phyloP scores from a whole-genome alignment of 2,329 filamentous ascomycete genomes.

The Amylocarpus encephaloides region DNA sequence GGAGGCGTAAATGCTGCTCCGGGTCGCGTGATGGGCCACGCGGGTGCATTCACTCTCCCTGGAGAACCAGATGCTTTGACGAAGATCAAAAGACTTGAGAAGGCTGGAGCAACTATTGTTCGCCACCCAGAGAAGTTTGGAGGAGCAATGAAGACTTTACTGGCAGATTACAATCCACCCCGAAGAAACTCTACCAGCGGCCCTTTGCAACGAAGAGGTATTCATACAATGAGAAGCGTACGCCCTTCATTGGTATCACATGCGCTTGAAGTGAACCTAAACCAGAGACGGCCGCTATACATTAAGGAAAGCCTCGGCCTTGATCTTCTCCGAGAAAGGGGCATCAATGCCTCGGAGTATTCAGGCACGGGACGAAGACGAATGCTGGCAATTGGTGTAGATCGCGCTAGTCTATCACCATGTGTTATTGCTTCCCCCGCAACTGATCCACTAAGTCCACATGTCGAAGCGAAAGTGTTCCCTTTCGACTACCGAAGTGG shows the following conservation, averaged over 20 bases:
- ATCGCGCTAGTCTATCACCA: slow-evolving; percentile 55
- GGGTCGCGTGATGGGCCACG: slow-evolving; percentile 70
- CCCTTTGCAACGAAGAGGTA: slow-evolving; percentile 41
- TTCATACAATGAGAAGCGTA: slow-evolving; percentile 42
- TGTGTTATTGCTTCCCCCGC: slow-evolving; percentile 55
- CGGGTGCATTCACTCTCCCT: slow-evolving; percentile 63
- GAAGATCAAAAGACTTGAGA: slow-evolving; percentile 62
- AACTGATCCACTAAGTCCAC: slow-evolving; percentile 34
- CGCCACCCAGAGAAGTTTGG: slow-evolving; percentile 74
- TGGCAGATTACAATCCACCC: slow-evolving; percentile 38
- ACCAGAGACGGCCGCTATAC: slow-evolving; percentile 47
- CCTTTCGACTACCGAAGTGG: slow-evolving; percentile 54
- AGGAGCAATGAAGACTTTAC: slow-evolving; percentile 55
- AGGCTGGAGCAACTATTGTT: slow-evolving; percentile 62
- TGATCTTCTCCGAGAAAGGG: slow-evolving; percentile 47
- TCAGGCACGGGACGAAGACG: slow-evolving; percentile 35
- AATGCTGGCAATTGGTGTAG: slow-evolving; percentile 58
- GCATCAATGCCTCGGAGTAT: slow-evolving; percentile 38
- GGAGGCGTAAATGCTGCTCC: slow-evolving; percentile 58
- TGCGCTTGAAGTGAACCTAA: background rate
- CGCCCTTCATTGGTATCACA: background rate
- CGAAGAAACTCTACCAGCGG: slow-evolving; percentile 32
- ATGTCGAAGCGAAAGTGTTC: slow-evolving; percentile 44
- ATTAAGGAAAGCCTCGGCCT: slow-evolving; percentile 48
- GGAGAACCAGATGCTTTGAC: slow-evolving; percentile 57